phyloP scores from a whole-genome alignment of 306 rosid genomes.

The Lithocarpus polystachyus region DNA sequence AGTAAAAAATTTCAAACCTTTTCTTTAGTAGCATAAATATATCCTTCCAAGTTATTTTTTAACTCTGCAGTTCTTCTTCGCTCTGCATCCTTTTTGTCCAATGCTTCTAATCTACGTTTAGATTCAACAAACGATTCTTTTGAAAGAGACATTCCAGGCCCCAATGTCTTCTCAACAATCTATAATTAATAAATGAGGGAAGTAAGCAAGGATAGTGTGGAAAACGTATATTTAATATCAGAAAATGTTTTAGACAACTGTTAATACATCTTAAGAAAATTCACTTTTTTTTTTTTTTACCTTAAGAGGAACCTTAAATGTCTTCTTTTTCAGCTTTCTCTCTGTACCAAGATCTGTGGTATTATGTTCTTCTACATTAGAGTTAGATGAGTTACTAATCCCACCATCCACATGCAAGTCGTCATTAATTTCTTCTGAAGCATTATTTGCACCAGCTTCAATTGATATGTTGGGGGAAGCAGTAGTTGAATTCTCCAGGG shows the following conservation, averaged over 20 bases:
- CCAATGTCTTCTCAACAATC: slow-evolving; percentile 70
- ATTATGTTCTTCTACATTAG: slow-evolving; percentile 50
- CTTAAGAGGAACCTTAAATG: slow-evolving; percentile 87
- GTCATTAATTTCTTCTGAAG: slow-evolving; percentile 59
- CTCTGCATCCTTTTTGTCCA: slow-evolving; percentile 87
- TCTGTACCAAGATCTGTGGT: slow-evolving; percentile 52
- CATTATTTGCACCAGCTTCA: slow-evolving; percentile 55
- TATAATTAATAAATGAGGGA: slow-evolving; percentile 25
- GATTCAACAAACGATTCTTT: slow-evolving; percentile 78
- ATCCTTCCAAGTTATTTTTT: slow-evolving; percentile 89
- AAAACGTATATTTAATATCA: slow-evolving; percentile 5
- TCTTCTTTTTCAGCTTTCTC: slow-evolving; percentile 77
- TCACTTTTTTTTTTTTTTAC: slow-evolving; percentile 37
- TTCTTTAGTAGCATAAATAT: slow-evolving; percentile 84
- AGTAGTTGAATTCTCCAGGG: slow-evolving; percentile 71
- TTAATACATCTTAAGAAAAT: neutral
- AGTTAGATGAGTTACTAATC: slow-evolving; percentile 36
- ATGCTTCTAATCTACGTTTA: slow-evolving; percentile 63
- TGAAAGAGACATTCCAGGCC: slow-evolving; percentile 62
- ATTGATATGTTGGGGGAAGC: slow-evolving; percentile 49
- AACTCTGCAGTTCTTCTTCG: slow-evolving; percentile 89
- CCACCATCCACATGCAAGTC: slow-evolving; percentile 46
- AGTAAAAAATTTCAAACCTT: slow-evolving; percentile 59
- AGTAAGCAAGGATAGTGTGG: neutral
- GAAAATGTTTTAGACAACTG: neutral